These are phyloP conservation scores for Epicoccum nigrum DNA, from an alignment of 2,329 filamentous ascomycete genomes.

Conservation along the genomic window DNA sequence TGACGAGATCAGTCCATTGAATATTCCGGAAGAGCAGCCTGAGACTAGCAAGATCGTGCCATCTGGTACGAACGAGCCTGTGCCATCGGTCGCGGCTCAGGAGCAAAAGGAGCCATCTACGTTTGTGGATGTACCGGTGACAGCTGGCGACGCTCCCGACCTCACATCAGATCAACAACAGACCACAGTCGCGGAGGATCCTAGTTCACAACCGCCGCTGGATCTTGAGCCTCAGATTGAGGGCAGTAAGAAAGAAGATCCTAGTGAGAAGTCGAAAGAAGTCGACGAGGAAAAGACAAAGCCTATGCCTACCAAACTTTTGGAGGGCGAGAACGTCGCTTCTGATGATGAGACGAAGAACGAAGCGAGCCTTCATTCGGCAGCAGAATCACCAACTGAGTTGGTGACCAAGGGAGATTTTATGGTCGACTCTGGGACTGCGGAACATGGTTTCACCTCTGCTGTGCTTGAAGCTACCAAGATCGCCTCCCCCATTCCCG, in stretches of 20 bases:
- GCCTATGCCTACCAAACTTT: background rate
- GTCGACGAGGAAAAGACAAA: background rate
- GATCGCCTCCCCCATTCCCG: background rate
- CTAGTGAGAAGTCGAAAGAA: background rate
- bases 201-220: too few relatives aligned
- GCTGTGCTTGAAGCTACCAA: background rate
- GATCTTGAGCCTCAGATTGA: too few relatives aligned
- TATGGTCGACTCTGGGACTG: background rate
- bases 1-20: too few relatives aligned
- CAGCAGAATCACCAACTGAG: conserved; percentile 28
- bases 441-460: conserved; percentile 9
- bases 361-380: conserved; percentile 33
- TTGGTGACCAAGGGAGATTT: conserved; percentile 2
- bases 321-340: conserved; percentile 1
- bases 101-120: too few relatives aligned
- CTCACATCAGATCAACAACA: too few relatives aligned
- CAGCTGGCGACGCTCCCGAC: too few relatives aligned
- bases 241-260: background rate
- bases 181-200: too few relatives aligned
- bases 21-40: too few relatives aligned
- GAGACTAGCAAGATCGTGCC: too few relatives aligned
- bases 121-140: too few relatives aligned
- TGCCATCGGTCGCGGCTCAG: too few relatives aligned
- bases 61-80: too few relatives aligned
- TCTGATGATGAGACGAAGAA: conserved; percentile 35